Conservation (phyloP, 2,329 filamentous ascomycete genomes). For the Pseudogymnoascus sp. region DNA sequence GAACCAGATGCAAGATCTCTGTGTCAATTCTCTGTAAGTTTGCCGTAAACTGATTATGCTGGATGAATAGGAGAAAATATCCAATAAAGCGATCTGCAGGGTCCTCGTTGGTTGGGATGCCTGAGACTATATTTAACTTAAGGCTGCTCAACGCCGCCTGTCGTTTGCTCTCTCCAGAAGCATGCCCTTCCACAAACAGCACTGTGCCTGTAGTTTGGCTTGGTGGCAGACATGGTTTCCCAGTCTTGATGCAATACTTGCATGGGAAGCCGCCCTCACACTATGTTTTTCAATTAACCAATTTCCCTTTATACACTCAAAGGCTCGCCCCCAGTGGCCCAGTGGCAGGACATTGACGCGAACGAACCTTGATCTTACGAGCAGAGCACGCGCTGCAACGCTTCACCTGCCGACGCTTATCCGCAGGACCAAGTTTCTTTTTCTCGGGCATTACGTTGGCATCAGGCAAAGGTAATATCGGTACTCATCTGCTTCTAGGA, state of each 20-base stretch:
- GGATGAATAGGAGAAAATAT: constrained; percentile 20
- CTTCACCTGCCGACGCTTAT: constrained; percentile 15
- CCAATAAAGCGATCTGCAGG: constrained; percentile 6
- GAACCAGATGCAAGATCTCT: constrained; percentile 14
- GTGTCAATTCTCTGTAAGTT: constrained; percentile 13
- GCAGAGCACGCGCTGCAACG: constrained; percentile 18
- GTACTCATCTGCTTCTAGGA: neutral
- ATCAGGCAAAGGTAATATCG: neutral
- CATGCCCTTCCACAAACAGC: neutral
- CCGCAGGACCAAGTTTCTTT: constrained; percentile 17
- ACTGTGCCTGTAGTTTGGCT: neutral
- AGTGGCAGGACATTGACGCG: neutral
- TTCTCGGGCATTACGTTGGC: neutral
- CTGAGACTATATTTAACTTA: neutral
- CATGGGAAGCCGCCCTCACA: constrained; percentile 20
- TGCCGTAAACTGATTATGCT: constrained; percentile 17
- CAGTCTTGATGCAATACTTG: constrained; percentile 19
- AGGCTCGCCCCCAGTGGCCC: neutral
- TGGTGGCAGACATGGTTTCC: constrained; percentile 16
- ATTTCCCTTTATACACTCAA: neutral
- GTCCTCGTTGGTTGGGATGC: neutral
- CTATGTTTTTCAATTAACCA: constrained; percentile 15
- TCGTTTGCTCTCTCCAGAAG: neutral
- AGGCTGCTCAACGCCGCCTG: neutral
- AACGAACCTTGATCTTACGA: constrained; percentile 20